Evolutionary conservation across 2,329 filamentous ascomycete species (phyloP).

Genomic region (Triangularia setosa): DNA sequence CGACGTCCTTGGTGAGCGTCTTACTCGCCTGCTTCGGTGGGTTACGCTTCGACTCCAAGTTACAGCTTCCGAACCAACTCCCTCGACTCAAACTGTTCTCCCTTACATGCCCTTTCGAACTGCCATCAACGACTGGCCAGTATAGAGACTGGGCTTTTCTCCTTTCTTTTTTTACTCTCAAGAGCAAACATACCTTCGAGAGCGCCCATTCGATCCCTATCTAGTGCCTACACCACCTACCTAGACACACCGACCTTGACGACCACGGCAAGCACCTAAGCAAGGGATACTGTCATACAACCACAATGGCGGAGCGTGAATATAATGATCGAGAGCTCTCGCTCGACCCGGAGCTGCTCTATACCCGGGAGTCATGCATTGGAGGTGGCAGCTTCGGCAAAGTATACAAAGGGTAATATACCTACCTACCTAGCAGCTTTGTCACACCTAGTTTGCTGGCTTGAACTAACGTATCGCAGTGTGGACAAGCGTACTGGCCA

Average conservation of each 20-base stretch:
- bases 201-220: not conserved
- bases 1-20: not conserved
- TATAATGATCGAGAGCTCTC: conserved; percentile 48
- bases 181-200: not conserved
- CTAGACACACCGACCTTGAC: not conserved
- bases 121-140: not conserved
- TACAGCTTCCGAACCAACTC: not conserved
- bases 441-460: not conserved
- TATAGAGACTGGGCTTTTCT: not conserved
- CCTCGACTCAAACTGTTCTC: not conserved
- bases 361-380: conserved; percentile 89
- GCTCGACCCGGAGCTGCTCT: conserved; percentile 83
- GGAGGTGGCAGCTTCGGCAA: conserved; percentile 97
- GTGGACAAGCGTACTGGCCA: conserved; percentile 92
- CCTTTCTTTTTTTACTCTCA: not conserved
- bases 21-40: not conserved
- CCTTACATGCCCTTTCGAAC: not conserved
- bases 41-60: not conserved
- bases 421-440: not conserved
- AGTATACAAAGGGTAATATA: conserved; percentile 85
- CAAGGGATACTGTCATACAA: not conserved
- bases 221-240: no score
- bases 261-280: not conserved
- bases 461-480: conserved; percentile 41
- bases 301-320: conserved; percentile 46